phyloP scores from a whole-genome alignment of 108 stramenopile species.

The Chaetoceros tenuissimus region DNA sequence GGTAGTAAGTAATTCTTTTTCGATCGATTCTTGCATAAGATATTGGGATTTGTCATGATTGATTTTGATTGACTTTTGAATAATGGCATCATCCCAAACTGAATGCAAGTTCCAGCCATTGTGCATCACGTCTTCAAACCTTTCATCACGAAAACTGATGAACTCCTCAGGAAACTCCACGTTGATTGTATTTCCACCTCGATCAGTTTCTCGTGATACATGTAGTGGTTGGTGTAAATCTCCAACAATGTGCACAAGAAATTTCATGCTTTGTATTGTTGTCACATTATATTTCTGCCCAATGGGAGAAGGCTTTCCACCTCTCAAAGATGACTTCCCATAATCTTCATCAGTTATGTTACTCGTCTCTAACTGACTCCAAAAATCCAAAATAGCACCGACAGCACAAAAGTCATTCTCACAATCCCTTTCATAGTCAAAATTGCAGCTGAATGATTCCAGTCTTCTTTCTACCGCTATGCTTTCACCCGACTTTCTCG shows the following conservation, averaged over 20 bases:
- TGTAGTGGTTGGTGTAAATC: constrained; percentile 67
- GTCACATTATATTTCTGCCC: not conserved
- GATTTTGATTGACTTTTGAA: constrained; percentile 24
- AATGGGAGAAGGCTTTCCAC: not conserved
- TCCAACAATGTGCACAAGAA: constrained; percentile 56
- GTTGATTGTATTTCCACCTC: constrained; percentile 46
- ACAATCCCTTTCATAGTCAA: constrained; percentile 46
- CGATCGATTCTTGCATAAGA: constrained; percentile 21
- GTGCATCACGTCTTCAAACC: not conserved
- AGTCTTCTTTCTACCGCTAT: not conserved
- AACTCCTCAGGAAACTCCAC: constrained; percentile 20
- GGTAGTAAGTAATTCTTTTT: not conserved
- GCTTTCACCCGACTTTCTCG: not conserved
- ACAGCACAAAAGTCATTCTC: constrained; percentile 34
- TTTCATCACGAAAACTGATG: not conserved
- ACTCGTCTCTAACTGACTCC: not conserved
- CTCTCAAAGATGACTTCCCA: not conserved
- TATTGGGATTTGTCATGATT: constrained; percentile 19
- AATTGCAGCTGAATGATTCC: constrained; percentile 12
- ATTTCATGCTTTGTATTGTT: constrained; percentile 30
- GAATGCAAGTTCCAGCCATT: constrained; percentile 10
- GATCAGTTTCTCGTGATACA: constrained; percentile 30
- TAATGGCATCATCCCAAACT: constrained; percentile 57
- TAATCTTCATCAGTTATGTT: not conserved
- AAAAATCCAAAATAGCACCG: constrained; percentile 43